These are phyloP conservation scores for Beauveria pseudobassiana DNA, from an alignment of 2,329 filamentous ascomycete species.

Conservation along the genomic window DNA sequence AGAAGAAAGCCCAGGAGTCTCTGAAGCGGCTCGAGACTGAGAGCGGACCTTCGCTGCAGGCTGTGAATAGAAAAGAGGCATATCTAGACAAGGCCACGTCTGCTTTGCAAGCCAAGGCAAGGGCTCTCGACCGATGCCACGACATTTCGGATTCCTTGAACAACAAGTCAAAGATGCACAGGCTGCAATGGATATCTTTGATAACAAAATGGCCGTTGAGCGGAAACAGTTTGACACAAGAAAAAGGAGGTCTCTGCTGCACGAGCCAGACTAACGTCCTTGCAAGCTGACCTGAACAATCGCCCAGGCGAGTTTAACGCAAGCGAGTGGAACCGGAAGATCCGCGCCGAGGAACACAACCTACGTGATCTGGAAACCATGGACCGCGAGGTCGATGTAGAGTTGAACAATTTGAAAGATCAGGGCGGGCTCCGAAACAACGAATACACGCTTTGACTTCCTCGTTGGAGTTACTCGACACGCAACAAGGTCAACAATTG, in stretches of 20 bases:
- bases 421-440: conserved; percentile 31
- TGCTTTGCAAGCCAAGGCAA: conserved; percentile 48
- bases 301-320: conserved; percentile 61
- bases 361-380: conserved; percentile 43
- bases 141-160: conserved; percentile 37
- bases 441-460: conserved; percentile 32
- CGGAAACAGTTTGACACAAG: conserved; percentile 41
- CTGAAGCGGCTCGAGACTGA: conserved; percentile 51
- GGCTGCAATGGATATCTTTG: conserved; percentile 36
- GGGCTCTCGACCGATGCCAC: conserved; percentile 47
- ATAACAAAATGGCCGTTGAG: conserved; percentile 41
- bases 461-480: conserved; percentile 56
- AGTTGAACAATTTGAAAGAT: conserved; percentile 34
- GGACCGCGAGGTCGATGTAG: conserved; percentile 27
- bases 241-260: conserved; percentile 41
- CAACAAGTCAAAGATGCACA: conserved; percentile 27
- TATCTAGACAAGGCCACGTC: conserved; percentile 55
- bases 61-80: conserved; percentile 60
- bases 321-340: conserved; percentile 61
- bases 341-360: conserved; percentile 55
- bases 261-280: conserved; percentile 50
- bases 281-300: conserved; percentile 57
- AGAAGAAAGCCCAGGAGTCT: conserved; percentile 47
- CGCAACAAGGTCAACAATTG: conserved; percentile 66
- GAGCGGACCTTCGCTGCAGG: conserved; percentile 59